Base-by-base conservation (phyloP, 148 eudicot species). In the Salicornia ramosissima region DNA sequence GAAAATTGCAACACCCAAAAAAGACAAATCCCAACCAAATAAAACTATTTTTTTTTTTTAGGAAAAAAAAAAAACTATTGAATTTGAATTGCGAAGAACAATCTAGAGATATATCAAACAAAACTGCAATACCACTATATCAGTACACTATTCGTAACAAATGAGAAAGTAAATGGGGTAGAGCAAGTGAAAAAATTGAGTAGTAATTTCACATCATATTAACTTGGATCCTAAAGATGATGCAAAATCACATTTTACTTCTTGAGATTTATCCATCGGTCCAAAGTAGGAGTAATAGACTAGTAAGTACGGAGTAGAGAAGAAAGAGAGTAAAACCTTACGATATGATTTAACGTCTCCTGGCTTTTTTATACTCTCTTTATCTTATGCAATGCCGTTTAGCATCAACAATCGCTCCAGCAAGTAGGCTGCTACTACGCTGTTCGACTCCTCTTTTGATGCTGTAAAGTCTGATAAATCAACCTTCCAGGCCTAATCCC, bases 331-430 rank as follows among this genome's bases (percentile, higher is more conserved):
- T 9, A 36, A 34, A 33, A 52, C 49, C 60, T 39, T 64, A 13
- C 25, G 34, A 24, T 51, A 9, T 40, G 58, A 40, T 69, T 36
- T 36, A 18, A 58, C 63, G 63, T 58, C 9, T 58, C 53, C 18
- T 51, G 24, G 42, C n/a, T 34, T 49, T 62, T 62, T 19, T 33
- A 30, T 59, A 51, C 34, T 15, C 40, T 36, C 40, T 30, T 5
- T 39, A 45, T 31, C 18, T 36, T 26, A 51, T 5, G 54, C 75
- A 71, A 61, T 66, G 76, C 65, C 73, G 80, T 59, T 42, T 66
- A 67, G 76, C 76, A 77, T 67, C 72, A 63, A 71, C 40, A 45
- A n/a, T 29, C 28, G 9, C 50, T n/a, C 74, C 55, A 69, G 19
- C 45, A 47, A 71, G 24, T 72, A 56, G 59, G 59, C 53, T 33